phyloP scores from a whole-genome alignment of 2,329 filamentous ascomycete genomes.

The Exserohilum rostratum region DNA sequence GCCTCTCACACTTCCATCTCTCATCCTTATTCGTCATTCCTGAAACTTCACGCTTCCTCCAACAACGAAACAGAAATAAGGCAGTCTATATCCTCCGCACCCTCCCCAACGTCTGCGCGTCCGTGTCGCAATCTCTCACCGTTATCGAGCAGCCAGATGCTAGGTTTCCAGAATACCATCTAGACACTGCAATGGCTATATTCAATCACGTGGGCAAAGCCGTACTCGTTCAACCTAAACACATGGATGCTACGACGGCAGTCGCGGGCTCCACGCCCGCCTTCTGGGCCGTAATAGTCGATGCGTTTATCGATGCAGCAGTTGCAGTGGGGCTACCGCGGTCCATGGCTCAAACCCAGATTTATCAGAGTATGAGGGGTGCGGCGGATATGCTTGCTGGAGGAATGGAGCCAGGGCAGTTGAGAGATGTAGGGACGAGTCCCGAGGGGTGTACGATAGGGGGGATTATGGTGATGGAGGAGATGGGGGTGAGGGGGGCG shows the following conservation, averaged over 20 bases:
- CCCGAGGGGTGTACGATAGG: conserved; percentile 44
- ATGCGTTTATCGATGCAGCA: conserved; percentile 40
- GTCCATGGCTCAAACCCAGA: conserved; percentile 31
- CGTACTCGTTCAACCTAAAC: conserved; percentile 23
- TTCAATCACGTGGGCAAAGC: conserved; percentile 34
- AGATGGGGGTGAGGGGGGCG: conserved; percentile 34
- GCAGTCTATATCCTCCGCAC: conserved; percentile 48
- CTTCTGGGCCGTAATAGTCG: conserved; percentile 41
- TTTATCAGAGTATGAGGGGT: conserved; percentile 42
- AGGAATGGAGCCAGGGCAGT: conserved; percentile 33
- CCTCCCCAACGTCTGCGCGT: conserved; percentile 55
- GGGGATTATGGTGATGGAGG: conserved; percentile 43
- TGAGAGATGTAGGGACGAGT: conserved; percentile 40
- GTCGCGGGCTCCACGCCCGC: conserved; percentile 41
- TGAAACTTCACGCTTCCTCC: no score
- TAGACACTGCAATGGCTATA: conserved; percentile 27
- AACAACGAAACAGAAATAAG: no score
- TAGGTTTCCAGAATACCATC: conserved; percentile 19
- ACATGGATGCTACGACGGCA: conserved; percentile 40
- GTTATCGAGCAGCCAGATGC: conserved; percentile 31
- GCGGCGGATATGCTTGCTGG: conserved; percentile 39
- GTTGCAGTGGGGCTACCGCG: conserved; percentile 39
- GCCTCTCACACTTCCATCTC: no score
- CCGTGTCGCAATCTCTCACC: conserved; percentile 52
- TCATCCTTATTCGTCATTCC: no score